Evolutionary conservation across 2,329 filamentous ascomycete genomes (phyloP), one percentile per base, ranked within the genome.

Genomic region (Phyllosticta citribraziliensis): DNA sequence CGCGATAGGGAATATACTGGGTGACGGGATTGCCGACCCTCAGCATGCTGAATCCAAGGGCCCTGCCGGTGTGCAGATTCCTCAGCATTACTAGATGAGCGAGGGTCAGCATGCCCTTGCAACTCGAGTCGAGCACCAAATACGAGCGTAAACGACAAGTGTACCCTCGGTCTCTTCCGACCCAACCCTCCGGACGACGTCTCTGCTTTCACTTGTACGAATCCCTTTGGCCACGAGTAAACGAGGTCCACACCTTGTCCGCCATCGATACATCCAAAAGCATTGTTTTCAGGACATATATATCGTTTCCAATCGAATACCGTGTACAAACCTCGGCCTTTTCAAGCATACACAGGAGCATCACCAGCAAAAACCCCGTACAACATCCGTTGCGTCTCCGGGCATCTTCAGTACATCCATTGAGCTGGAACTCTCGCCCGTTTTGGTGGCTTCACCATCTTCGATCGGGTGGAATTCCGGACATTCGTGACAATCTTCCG

Each of bases 21-120:
- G 72, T 6, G 73, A 74, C 61, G 71, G 74, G 53, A 72, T 73
- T 40, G 68, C 65, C 52, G 67, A 69, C 22, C 68, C 64, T 54
- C 70, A 73, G 14, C 69, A 72, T 50, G 69, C 68, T 62, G 70
- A 73, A 52, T 24, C 17, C 27, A 35, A 35, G 50, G 57, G 47
- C 11, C 30, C 33, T 25, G 30, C 35, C 12, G 58, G 52, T 25
- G 52, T 61, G 11, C 63, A 64, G 27, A 52, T 67, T n/a, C 61
- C 61, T 24, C 65, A 66, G 19, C 66, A 66, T 25, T 72, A 70
- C 51, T 70, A 63, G 67, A 30, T 52, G 20, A 60, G 8, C 51
- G 9, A 12, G 33, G 33, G 11, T 40, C 33, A 40, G 14, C 14
- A 40, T 1, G 27, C 33, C 33, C 5, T 12, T 40, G 14, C 14